Conservation (phyloP, 306 rosid species). For the Hippophae gyantsensis region DNA sequence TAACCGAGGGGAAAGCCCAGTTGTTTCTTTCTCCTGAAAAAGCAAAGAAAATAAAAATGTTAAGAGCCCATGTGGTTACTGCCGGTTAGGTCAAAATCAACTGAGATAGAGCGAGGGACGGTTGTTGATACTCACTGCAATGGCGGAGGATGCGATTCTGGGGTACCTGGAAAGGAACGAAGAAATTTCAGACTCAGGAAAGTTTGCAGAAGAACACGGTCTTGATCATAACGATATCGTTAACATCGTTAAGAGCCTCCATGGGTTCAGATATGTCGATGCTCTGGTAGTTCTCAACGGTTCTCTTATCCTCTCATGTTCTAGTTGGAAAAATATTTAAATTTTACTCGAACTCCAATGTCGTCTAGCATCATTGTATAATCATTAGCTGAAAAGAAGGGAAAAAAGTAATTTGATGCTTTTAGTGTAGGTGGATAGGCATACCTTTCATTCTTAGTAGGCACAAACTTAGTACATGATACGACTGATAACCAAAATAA, state of each 20-base stretch:
- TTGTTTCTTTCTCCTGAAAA: no score
- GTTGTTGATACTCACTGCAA: neutral
- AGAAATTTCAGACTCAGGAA: slow-evolving; percentile 59
- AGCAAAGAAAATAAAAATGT: no score
- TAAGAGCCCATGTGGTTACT: no score
- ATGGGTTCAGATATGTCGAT: slow-evolving; percentile 67
- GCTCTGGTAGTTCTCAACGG: slow-evolving; percentile 31
- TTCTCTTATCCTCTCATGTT: neutral
- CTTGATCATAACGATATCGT: slow-evolving; percentile 60
- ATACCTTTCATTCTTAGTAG: no score
- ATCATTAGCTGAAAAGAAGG: no score
- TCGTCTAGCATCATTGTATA: neutral
- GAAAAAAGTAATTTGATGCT: no score
- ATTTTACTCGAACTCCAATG: neutral
- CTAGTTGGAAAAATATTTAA: neutral
- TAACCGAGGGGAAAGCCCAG: no score
- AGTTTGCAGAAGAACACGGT: slow-evolving; percentile 44
- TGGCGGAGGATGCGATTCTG: slow-evolving; percentile 72
- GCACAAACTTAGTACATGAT: no score
- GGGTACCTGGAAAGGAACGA: slow-evolving; percentile 41
- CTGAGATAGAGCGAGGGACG: no score
- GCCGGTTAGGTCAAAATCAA: no score
- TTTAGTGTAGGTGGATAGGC: no score
- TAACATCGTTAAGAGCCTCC: slow-evolving; percentile 71
- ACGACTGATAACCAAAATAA: no score